Base-by-base conservation (phyloP, 371 early-diverging fungal genomes). In the Phascolomyces articulosus region DNA sequence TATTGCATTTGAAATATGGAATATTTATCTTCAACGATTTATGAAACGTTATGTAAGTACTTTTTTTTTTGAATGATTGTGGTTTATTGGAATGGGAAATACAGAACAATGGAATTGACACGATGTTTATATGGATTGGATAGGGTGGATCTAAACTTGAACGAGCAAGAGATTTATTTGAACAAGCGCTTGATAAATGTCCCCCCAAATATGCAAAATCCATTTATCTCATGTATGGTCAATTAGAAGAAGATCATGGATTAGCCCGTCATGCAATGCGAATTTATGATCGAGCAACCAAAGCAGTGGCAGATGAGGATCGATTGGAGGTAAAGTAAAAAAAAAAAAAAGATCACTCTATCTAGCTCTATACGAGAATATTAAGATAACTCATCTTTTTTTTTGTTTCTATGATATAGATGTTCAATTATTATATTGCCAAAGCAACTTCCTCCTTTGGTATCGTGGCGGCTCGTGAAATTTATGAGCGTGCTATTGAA, bases 1-100 rank as follows among this genome's bases (percentile, higher is more conserved):
- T 0, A 91, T 96, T 64, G 97, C 98, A 1, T 93, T 96, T 72
- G 99, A 99, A 67, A 80, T 99, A 59, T 99, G 99, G 99, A 96
- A 94, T 74, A 82, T 96, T 28, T 99, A 99, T 75, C 80, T 99
- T 57, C 83, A 88, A 26, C 88, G 92, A 67, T 98, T 98, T 71
- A 84, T 95, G 41, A 75, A 74, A 15, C 93, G 98, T 20, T 95
- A 91, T 73, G 87, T 85, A 83, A 80, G 87, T 76, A 28, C 4
- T 53, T 20, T 54, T 40, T 41, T 26, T 47, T 20, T 44, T 34
- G 34, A 34, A 34, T 11, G 11, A 11, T 9, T 34, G 11, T 6
- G 9, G 11, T 34, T 31, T 34, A 34, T 34, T 34, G 34, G 11
- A 34, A 11, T 34, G 2, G 11, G 11, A 34, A 34, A 2, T 13